Conservation (phyloP, 441 rosid species). For the Adansonia rubrostipa region DNA sequence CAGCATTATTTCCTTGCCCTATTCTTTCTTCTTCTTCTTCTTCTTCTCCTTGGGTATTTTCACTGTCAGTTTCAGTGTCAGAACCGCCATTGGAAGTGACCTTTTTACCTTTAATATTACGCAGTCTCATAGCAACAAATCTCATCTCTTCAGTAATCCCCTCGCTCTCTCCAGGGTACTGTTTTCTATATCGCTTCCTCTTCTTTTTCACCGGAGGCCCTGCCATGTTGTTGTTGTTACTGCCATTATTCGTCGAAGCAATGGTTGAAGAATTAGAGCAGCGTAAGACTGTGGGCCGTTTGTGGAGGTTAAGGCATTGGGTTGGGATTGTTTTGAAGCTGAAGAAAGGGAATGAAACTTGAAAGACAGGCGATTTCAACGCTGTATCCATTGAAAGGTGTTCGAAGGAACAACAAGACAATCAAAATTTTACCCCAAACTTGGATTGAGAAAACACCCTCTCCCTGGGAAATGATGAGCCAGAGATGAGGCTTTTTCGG, state of each 20-base stretch:
- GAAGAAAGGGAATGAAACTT: slow-evolving; percentile 22
- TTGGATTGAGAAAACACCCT: not conserved
- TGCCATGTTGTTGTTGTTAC: not conserved
- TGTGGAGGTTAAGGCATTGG: slow-evolving; percentile 13
- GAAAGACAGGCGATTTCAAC: not conserved
- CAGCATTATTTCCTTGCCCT: slow-evolving; percentile 25
- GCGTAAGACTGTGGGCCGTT: slow-evolving; percentile 6
- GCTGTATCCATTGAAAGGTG: not conserved
- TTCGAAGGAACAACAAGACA: not conserved
- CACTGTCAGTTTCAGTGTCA: slow-evolving; percentile 21
- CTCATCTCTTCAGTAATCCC: slow-evolving; percentile 95
- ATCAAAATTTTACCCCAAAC: not conserved
- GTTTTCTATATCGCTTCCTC: slow-evolving; percentile 71
- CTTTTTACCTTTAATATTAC: slow-evolving; percentile 66
- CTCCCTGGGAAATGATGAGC: too few relatives aligned
- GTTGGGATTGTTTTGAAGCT: slow-evolving; percentile 15
- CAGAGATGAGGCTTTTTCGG: not conserved
- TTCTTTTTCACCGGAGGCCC: slow-evolving; percentile 37
- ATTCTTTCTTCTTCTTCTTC: slow-evolving; percentile 20
- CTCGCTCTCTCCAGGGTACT: slow-evolving; percentile 75
- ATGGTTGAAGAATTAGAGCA: slow-evolving; percentile 28
- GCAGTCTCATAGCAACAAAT: slow-evolving; percentile 89
- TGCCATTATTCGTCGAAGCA: slow-evolving; percentile 1
- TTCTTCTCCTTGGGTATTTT: slow-evolving; percentile 26
- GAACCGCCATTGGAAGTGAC: slow-evolving; percentile 34